These are phyloP conservation scores for Laguncularia racemosa DNA, from an alignment of 345 rosid genomes.

Conservation along the genomic window DNA sequence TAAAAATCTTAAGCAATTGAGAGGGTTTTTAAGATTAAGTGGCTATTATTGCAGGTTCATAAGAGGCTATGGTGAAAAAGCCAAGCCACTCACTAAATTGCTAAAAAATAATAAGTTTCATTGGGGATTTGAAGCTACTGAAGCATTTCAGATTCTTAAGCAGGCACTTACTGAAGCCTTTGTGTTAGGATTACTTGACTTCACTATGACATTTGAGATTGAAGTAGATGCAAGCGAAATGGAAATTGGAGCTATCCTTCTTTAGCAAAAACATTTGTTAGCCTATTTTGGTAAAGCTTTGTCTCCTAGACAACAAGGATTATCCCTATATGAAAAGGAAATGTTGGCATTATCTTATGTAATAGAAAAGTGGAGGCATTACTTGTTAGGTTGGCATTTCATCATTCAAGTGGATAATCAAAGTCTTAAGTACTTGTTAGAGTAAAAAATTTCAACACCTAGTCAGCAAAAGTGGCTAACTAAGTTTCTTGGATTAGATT, in stretches of 20 bases:
- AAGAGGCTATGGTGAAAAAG: too few species aligned
- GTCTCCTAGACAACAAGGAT: neutral
- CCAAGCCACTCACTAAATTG: neutral
- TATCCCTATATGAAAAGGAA: neutral
- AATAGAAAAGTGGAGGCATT: neutral
- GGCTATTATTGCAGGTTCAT: neutral
- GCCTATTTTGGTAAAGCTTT: neutral
- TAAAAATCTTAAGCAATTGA: neutral
- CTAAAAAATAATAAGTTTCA: neutral
- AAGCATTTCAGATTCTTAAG: neutral
- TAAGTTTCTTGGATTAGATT: neutral
- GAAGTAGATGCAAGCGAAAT: neutral
- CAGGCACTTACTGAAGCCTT: neutral
- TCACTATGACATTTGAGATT: neutral
- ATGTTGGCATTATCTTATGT: neutral
- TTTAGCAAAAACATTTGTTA: neutral
- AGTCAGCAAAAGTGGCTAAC: neutral
- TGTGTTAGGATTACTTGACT: neutral
- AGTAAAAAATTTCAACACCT: neutral
- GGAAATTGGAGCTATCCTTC: neutral
- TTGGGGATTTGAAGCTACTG: neutral
- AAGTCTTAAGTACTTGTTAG: neutral
- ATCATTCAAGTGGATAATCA: neutral
- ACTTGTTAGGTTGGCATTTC: conserved; percentile 1
- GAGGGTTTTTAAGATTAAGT: neutral